Percentiles rank a stretch among this genome's conserved stretches.
Evolutionary conservation across 179 eudicot species (phyloP).

Genomic region (Monotropa hypopitys): DNA sequence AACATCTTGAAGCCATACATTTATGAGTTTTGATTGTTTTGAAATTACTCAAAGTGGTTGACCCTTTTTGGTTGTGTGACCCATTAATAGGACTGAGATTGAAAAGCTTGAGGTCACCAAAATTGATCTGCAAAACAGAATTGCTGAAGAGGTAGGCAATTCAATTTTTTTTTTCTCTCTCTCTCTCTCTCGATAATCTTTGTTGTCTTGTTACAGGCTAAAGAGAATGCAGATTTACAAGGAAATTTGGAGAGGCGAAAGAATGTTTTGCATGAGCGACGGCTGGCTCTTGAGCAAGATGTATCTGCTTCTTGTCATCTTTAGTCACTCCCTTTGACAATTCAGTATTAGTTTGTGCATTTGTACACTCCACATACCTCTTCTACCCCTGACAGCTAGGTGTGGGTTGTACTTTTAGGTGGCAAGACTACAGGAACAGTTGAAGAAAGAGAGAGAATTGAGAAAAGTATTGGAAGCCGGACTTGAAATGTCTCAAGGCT

Average conservation of each 20-base stretch:
- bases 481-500: constrained; percentile 23
- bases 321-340: neutral
- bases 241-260: constrained; percentile 49
- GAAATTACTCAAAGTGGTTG: neutral
- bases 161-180: neutral
- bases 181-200: neutral
- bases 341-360: neutral
- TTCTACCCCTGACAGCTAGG: neutral
- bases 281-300: constrained; percentile 73
- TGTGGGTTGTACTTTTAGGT: constrained; percentile 35
- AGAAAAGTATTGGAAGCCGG: constrained; percentile 52
- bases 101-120: constrained; percentile 49
- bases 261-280: constrained; percentile 56
- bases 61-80: constrained; percentile 6
- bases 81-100: constrained; percentile 47
- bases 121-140: constrained; percentile 35
- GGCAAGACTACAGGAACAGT: constrained; percentile 51
- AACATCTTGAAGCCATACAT: neutral
- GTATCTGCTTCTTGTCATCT: constrained; percentile 28
- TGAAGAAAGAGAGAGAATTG: constrained; percentile 67
- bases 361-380: neutral
- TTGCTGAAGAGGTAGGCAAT: constrained; percentile 49
- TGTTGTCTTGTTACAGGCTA: constrained; percentile 27
- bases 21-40: neutral
- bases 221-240: constrained; percentile 41